Evolutionary conservation across 495 filamentous ascomycete genomes (phyloP), one percentile per base, ranked within the genome.

Genomic region (Thermothielavioides terrestris): DNA sequence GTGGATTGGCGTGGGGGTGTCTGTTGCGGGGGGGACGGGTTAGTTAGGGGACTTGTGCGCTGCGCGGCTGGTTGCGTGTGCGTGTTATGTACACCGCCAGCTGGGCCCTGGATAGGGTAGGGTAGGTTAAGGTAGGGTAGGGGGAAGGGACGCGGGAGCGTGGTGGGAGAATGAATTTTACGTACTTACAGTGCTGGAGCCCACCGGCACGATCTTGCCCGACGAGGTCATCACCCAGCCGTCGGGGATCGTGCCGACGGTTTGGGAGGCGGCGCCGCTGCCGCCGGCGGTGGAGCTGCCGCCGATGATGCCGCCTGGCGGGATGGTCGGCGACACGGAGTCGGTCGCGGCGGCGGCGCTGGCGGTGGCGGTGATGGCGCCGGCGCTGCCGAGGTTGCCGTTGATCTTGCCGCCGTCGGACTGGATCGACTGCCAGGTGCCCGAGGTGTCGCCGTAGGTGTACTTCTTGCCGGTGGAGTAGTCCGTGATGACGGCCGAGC

Each of bases 401-500:
- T 86, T 79, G 45, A 81, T 57, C 44, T 68, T 54, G 53, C 79
- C 77, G 56, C 76, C 77, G 3, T 80, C 63, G 22, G 71, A 59
- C 46, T 55, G 43, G 45, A 76, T 76, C 20, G 82, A 87, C 52
- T 82, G 55, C 84, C 85, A 95, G 20, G 75, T 77, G 31, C 92
- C 92, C 25, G 76, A 81, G 27, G 70, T 76, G 63, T 89, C 87
- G 41, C 77, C 72, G 63, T 96, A 98, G 17, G 65, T 72, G 71
- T 98, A 98, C 37, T 80, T 71, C 1, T 77, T 80, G 27, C 91
- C 92, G 10, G 88, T 94, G 20, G 88, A 94, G 71, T 96, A 96
- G 69, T 98, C 92, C 35, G 81, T 81, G 41, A 91, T 78, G 36
- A 77, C 77, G 45, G 95, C 71, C 23, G 74, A 81, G 66, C 87